Base-by-base conservation (phyloP, 768 basidiomycete genomes). In the Coprinopsis marcescibilis region DNA sequence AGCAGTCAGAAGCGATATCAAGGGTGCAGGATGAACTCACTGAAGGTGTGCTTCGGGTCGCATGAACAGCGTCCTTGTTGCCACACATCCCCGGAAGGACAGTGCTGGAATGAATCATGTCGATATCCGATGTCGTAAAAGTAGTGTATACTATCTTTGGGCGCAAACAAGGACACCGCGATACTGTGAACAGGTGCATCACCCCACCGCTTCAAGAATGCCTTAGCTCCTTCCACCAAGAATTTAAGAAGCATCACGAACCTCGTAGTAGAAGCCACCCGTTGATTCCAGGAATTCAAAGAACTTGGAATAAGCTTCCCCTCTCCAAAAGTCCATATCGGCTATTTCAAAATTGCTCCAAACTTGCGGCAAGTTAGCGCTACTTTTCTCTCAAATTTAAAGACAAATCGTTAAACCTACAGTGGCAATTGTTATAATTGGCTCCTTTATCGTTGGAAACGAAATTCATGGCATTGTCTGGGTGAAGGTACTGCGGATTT, bases 331-430 rank as follows among this genome's bases (percentile, higher is more conserved):
- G 53, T 89, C 81, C 72, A 96, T 80, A 57, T 84, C 80, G 2
- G 80, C 91, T 49, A 97, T 95, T 65, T 94, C 91, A 56, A 94
- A 94, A 62, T 92, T 94, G 55, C 81, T 86, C 89, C 89, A 92
- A 64, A 82, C 85, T 88, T 44, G 11, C 15, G 25, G 10, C n/a
- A 30, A 24, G 24, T 33, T 20, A 36, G 27, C 7, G n/a, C n/a
- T n/a, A n/a, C n/a, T n/a, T 1, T 38, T 47, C 44, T 36, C 14
- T 6, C n/a, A 45, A 23, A 27, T 25, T 20, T 13, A n/a, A 48
- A 26, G 15, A 10, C 20, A 35, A 42, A 33, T 7, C 10, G 23
- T 12, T 15, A 19, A 21, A 49, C 71, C 55, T 54, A 82, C 80
- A 85, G 55, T 84, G 82, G 54, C 84, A 89, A 24, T 78, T 65